Base-by-base conservation (phyloP, 1,139 yeast species). In the Hanseniaspora gamundiae region DNA sequence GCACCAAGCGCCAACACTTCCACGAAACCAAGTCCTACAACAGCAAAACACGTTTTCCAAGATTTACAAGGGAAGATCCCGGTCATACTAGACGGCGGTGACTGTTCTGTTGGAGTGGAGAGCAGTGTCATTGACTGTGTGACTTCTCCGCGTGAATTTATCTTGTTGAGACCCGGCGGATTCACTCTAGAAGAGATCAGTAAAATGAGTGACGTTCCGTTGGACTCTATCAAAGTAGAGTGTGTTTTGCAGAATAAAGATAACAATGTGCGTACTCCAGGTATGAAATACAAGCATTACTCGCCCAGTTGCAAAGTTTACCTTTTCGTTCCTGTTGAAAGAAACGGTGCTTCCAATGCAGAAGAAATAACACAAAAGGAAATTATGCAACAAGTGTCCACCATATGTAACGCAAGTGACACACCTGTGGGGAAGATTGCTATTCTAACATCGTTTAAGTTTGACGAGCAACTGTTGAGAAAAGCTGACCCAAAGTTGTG, bases 1-100 rank as follows among this genome's bases (percentile, higher is more conserved):
- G 98, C 98, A 0, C 98, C 98, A 0, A 84, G 95, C 1, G 98
- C 98, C 7, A 91, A 91, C 62, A 93, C 96, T 2, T 86, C 96
- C 1, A 91, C 98, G 0, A 69, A 86, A 45, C 98, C 98, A 1
- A 83, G 95, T 36, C 95, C 97, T 1, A 91, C 98, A 0, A 58
- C 71, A 38, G 98, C 98, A 1, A 64, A 70, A 17, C 98, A 91
- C 61, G 98, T 91, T 0, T 74, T 66, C 51, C 76, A 78, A 52
- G 98, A 91, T 58, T 64, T 91, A 42, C 59, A 80, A 1, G 91
- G 87, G 1, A 76, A 71, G 47, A 85, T 91, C n/a, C 95, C 96
- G 0, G 60, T 78, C 30, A 84, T 91, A 45, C 55, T 91, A 21
- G 98, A 91, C 57, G 98, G 97, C 13, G 98, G 98, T 0, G 59